Evolutionary conservation across 106 monocot genomes (phyloP), one percentile per base, ranked within the genome.

Genomic region (Chionographis japonica): DNA sequence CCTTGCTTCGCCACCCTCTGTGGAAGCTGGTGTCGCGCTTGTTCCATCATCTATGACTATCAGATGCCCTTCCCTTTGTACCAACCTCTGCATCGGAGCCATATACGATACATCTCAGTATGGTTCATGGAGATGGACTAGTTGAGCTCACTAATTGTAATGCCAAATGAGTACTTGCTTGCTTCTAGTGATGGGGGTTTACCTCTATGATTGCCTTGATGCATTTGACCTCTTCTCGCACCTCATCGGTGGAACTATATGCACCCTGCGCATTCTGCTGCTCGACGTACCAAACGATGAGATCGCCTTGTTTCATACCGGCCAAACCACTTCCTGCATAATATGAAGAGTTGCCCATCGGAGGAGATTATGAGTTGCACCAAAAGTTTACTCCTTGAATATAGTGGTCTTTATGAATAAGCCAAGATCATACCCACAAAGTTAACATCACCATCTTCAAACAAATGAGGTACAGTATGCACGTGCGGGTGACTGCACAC

Each of bases 191-290:
- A 46, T 4, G 8, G 43, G 43, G 5, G 56, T n/a, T n/a, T 81
- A 98, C 98, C 92, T 98, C 92, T 54, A 98, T 88, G 18, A 98
- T 98, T 40, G 98, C 98, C 53, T 84, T 93, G 63, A 99, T 76
- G 68, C 92, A 85, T 66, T 85, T 83, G 18, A 92, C 85, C 63
- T 99, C 98, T 76, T 83, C 70, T 52, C 78, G 75, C 14, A 99
- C 85, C 77, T 92, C 98, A 19, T 85, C 98, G 0, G 85, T 68
- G 27, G 87, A 85, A 61, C 66, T 77, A 52, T 85, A 93, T 60
- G 76, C 74, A 41, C 81, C 85, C 69, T 72, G 59, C 16, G 75
- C 74, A 79, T 98, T 86, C 70, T 86, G 89, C 59, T 88, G 76
- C 40, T 98, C 90, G 1, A 98, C 79, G 69, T 99, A 99, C 93